Base-by-base conservation (phyloP, 805 yeast genomes). In the Hanseniaspora lachancei region DNA sequence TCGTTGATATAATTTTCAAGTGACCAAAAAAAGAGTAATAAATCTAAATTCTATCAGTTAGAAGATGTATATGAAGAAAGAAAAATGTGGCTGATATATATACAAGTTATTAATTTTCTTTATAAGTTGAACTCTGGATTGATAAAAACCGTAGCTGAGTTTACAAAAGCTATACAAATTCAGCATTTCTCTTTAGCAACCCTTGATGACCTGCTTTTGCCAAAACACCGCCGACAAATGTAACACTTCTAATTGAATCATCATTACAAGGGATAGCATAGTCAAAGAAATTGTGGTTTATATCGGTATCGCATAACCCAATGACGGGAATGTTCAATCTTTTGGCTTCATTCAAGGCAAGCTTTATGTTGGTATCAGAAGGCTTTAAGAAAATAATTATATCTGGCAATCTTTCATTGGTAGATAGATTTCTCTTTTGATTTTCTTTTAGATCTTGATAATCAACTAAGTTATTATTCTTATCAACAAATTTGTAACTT, bases 231-330 rank as follows among this genome's bases (percentile, higher is more conserved):
- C 81, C 72, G 62, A 93, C 77, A 60, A 93, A 73, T 60, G 86
- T 83, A 10, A 84, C 80, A 8, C 95, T 78, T 68, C 98, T 79
- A 57, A 80, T 72, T 8, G 95, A 84, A 67, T 89, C 97, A 68
- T 93, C 97, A 67, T 93, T 93, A 60, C 95, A 95, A 18, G 97
- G 97, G 61, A 93, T 86, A 52, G 97, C 95, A 66, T 93, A 93
- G 1, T 96, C 88, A 54, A 91, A 86, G 62, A 84, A 72, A 16
- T 86, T 78, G 9, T 97, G 95, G 66, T 93, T 96, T 67, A 85
- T 81, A 69, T 93, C 91, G 23, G 97, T 89, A 70, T 93, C 98
- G 59, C 93, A 81, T 57, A 93, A 77, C 32, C 96, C 97, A 62
- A 93, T 81, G 0, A 97, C 89, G 57, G 98, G 98, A 35, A 93